Evolutionary conservation across 202 grass and related monocot genomes (phyloP), one percentile per base, ranked within the genome.

Genomic region (Elaeis oleifera): DNA sequence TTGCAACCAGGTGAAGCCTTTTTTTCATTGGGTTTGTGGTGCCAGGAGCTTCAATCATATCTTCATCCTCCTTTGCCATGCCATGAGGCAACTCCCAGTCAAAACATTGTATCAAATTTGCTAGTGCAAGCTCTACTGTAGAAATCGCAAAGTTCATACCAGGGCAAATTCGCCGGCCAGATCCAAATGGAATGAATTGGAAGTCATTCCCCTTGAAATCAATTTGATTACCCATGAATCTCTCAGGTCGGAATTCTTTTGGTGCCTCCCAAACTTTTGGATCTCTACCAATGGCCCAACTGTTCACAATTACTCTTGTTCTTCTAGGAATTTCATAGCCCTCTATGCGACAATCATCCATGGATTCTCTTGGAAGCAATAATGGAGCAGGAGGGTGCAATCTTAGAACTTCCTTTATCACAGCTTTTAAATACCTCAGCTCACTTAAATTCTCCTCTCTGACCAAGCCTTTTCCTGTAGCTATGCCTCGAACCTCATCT

Each of bases 361-460:
- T 74, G 27, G 73, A 72, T 70, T 86, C 80, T 5, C 74, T 60
- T 4, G 84, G 77, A 2, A 91, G 1, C 15, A 92, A 74, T 39
- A 92, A 74, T 39, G 84, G 84, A 71, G 51, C 71, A 0, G 78
- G 89, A 21, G 81, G 89, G 64, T 92, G 90, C 11, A 89, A 72
- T 0, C 89, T 66, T 2, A 88, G 72, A 5, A 68, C 59, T 78
- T 95, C 85, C 69, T 86, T 95, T 5, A 95, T 55, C 0, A 84
- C 71, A 0, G 85, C 90, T 27, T 79, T 85, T 21, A 90, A 49
- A 61, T 84, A 95, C 0, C 49, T 58, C 49, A 64, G 44, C 13
- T 65, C 16, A n/a, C 1, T 63, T 5, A 77, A 31, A 20, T 32
- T 57, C 56, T 72, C 55, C 4, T 48, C 24, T 6, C 5, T 70